These are phyloP conservation scores for Erythrophleum fordii DNA, from an alignment of 306 rosid genomes.

Conservation along the genomic window DNA sequence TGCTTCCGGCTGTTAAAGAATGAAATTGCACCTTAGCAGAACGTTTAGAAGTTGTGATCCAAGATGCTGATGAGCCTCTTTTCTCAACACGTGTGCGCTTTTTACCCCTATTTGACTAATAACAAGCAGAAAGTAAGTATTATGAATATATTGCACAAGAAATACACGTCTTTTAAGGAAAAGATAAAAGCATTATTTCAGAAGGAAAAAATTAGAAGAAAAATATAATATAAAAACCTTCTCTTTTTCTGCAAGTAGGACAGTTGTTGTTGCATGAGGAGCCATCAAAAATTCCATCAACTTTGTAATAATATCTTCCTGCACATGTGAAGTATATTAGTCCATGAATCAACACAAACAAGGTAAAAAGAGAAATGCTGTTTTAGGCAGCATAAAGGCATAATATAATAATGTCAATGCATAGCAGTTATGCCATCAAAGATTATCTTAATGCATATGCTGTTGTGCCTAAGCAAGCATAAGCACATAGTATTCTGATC, in stretches of 20 bases:
- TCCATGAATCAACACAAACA: conserved; percentile 9
- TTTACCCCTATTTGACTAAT: conserved; percentile 66
- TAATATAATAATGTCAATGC: no score
- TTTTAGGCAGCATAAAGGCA: neutral
- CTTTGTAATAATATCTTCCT: conserved; percentile 86
- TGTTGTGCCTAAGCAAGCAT: neutral
- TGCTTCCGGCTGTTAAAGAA: conserved; percentile 27
- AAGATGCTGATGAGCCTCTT: conserved; percentile 64
- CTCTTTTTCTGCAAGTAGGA: conserved; percentile 78
- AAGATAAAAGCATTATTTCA: neutral
- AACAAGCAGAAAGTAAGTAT: conserved; percentile 28
- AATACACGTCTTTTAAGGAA: neutral
- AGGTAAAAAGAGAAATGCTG: neutral
- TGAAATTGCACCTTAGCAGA: conserved; percentile 65
- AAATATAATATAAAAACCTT: conserved; percentile 51
- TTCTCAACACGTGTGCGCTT: conserved; percentile 74
- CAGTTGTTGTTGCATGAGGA: conserved; percentile 79
- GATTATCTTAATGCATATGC: neutral
- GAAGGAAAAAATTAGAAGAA: neutral
- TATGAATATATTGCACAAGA: conserved; percentile 22
- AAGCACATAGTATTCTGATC: neutral
- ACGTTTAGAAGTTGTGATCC: conserved; percentile 60
- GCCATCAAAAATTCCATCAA: conserved; percentile 83
- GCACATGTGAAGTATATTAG: conserved; percentile 42
- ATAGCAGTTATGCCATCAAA: neutral